Base-by-base conservation (phyloP, 805 yeast genomes). In the Teunomyces lycoperdinae region DNA sequence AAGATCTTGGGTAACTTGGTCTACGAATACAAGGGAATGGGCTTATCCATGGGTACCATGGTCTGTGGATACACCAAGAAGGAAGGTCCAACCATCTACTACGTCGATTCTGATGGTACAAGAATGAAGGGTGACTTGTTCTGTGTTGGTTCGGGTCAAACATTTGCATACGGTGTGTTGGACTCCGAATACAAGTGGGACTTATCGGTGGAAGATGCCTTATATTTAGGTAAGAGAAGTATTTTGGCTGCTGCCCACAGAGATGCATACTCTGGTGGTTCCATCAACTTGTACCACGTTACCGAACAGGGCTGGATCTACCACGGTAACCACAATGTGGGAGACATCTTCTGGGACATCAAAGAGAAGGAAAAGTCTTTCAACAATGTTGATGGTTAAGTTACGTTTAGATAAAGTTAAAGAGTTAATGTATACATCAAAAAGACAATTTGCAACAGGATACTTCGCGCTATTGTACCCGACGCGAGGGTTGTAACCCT, bases 31-130 rank as follows among this genome's bases (percentile, higher is more conserved):
- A 94, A 94, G 71, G 99, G 99, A 46, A 87, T 91, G 82, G 99
- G 99, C n/a, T 78, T 94, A 52, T 87, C 96, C 10, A 94, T 94
- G 99, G 99, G 99, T 67, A 94, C 99, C 3, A 94, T 94, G 99
- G 79, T 94, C 57, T 94, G 98, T 77, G 99, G 99, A 20, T 89
- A 86, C 70, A 92, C 98, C 20, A 84, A 88, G 63, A 87, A 89
- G 60, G 97, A 91, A 66, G 96, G 96, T 13, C 98, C 99, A 43
- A 83, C 97, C 24, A 86, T 94, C 46, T 94, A 85, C 71, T 94
- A 94, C 60, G 98, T 94, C 33, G 99, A 94, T 71, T 87, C 96
- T 26, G 99, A 94, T 64, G 99, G 99, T 45, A 87, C 97, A 4
- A 83, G 99, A 70, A 76, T 94, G 62, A 85, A 89, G 66, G 99